Percentiles rank a stretch among this genome's conserved stretches.
Conservation (phyloP, 208 protist species). For the Trypanosoma lewisi region DNA sequence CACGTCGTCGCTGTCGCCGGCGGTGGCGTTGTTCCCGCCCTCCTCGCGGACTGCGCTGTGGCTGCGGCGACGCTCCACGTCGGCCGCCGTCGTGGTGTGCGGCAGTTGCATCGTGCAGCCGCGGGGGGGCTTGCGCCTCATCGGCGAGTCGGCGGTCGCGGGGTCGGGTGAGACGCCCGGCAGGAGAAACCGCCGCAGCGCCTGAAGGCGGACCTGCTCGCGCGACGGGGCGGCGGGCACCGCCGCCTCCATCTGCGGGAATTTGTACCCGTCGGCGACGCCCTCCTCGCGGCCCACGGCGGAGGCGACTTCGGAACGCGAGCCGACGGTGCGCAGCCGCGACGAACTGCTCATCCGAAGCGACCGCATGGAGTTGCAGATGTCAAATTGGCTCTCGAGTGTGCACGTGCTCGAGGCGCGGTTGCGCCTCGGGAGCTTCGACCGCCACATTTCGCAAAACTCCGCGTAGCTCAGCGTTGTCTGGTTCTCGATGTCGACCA, state of each 20-base stretch:
- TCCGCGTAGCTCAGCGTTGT: slow-evolving; percentile 61
- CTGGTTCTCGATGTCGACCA: slow-evolving; percentile 46
- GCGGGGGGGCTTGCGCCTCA: not conserved
- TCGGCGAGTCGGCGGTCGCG: not conserved
- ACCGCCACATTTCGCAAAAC: slow-evolving; percentile 67
- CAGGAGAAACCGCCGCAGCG: slow-evolving; percentile 54
- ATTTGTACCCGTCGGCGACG: slow-evolving; percentile 4
- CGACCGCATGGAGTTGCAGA: not conserved
- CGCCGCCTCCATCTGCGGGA: no score
- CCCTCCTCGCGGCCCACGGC: not conserved
- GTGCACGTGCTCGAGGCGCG: not conserved
- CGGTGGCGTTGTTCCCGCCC: not conserved
- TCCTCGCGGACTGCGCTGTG: slow-evolving; percentile 1
- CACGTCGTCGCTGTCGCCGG: slow-evolving; percentile 28
- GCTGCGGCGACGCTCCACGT: slow-evolving; percentile 1
- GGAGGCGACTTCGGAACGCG: not conserved
- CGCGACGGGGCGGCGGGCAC: slow-evolving; percentile 36
- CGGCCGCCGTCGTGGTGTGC: not conserved
- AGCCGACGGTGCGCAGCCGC: not conserved
- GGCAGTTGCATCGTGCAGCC: not conserved
- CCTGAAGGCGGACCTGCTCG: slow-evolving; percentile 54
- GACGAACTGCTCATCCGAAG: not conserved
- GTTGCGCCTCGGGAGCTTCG: not conserved
- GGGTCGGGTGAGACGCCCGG: slow-evolving; percentile 10
- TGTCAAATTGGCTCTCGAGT: not conserved